Evolutionary conservation across 306 rosid genomes (phyloP).

Genomic region (Albizia julibrissin): DNA sequence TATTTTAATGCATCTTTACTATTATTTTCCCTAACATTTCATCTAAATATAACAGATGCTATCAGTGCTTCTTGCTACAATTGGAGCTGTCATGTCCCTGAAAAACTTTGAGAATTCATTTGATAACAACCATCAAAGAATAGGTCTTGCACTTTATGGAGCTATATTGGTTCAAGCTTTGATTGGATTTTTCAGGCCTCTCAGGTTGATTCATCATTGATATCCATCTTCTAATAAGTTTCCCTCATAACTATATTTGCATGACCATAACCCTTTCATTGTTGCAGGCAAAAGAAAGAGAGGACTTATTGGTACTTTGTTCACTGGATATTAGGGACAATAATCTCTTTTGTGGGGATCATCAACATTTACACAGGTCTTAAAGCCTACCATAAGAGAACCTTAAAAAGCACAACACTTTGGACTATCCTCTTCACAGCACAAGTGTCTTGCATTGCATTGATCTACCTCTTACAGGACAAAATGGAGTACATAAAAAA

Average conservation of each 20-base stretch:
- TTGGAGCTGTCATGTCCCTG: constrained; percentile 82
- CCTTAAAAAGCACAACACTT: constrained; percentile 47
- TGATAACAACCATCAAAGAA: constrained; percentile 82
- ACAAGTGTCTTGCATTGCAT: constrained; percentile 51
- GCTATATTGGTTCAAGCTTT: constrained; percentile 56
- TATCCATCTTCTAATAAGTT: not conserved
- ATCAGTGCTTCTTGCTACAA: constrained; percentile 72
- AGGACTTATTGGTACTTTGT: constrained; percentile 60
- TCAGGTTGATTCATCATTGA: constrained; percentile 46
- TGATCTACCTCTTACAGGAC: constrained; percentile 65
- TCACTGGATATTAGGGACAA: constrained; percentile 69
- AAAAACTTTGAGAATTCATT: constrained; percentile 87
- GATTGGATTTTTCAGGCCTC: constrained; percentile 70
- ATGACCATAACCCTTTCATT: not conserved
- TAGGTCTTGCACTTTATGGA: constrained; percentile 65
- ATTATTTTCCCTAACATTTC: constrained; percentile 19
- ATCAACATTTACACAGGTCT: constrained; percentile 69
- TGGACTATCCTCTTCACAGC: constrained; percentile 64
- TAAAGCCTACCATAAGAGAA: constrained; percentile 50
- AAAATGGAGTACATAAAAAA: constrained; percentile 57
- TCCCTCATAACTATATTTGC: not conserved
- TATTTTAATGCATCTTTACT: not conserved
- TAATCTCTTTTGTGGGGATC: constrained; percentile 52
- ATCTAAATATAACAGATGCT: constrained; percentile 52
- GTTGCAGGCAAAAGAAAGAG: constrained; percentile 59